phyloP scores from a whole-genome alignment of 192 early-diverging fungal species.

The Rhizoclosmatium globosum region DNA sequence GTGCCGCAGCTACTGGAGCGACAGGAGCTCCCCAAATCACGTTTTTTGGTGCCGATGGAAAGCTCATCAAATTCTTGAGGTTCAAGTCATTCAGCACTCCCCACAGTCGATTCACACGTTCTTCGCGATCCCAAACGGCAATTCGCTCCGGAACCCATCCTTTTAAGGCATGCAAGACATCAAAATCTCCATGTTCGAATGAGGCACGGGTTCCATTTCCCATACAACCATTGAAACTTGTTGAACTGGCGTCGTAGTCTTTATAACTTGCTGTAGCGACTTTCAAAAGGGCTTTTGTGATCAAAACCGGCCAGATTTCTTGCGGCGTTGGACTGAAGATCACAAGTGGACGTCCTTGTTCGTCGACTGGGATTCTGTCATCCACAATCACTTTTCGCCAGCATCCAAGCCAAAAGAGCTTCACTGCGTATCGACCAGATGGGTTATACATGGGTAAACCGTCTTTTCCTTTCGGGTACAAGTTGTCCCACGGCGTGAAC shows the following conservation, averaged over 20 bases:
- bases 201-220: neutral
- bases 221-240: neutral
- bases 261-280: constrained; percentile 56
- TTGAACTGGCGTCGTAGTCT: neutral
- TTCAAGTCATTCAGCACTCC: constrained; percentile 36
- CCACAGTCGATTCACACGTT: constrained; percentile 22
- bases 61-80: constrained; percentile 23
- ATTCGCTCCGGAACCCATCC: constrained; percentile 63
- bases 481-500: constrained; percentile 65
- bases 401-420: constrained; percentile 66
- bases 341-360: constrained; percentile 58
- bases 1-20: neutral
- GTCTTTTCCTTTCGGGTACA: constrained; percentile 71
- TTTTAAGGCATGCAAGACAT: constrained; percentile 55
- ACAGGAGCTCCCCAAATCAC: constrained; percentile 16
- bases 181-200: constrained; percentile 60
- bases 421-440: constrained; percentile 67
- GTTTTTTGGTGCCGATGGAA: constrained; percentile 5
- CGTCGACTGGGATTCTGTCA: constrained; percentile 68
- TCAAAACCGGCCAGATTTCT: constrained; percentile 67
- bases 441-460: constrained; percentile 64
- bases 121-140: constrained; percentile 31
- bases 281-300: constrained; percentile 70
- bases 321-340: constrained; percentile 39
- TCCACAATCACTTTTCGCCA: constrained; percentile 69